These are phyloP conservation scores for Pilatotrama ljubarskyi DNA, from an alignment of 768 basidiomycete genomes.

Conservation along the genomic window DNA sequence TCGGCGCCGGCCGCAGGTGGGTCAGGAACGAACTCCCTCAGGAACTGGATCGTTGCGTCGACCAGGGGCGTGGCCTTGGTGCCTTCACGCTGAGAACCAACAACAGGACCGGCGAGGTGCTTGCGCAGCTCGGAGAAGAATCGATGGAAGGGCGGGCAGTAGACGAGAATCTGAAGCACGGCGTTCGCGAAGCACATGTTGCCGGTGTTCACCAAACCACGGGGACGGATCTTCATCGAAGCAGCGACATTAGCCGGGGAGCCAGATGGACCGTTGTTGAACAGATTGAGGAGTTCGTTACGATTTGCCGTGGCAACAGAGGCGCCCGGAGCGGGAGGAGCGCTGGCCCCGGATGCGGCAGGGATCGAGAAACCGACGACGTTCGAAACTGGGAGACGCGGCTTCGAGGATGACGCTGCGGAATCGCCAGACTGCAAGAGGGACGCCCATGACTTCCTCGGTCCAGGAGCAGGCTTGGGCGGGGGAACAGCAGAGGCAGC, in stretches of 20 bases:
- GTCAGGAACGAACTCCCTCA: slow-evolving; percentile 66
- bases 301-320: slow-evolving; percentile 36
- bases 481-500: slow-evolving; percentile 14
- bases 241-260: slow-evolving; percentile 10
- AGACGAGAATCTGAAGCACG: slow-evolving; percentile 87
- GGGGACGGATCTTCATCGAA: slow-evolving; percentile 48
- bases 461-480: slow-evolving; percentile 19
- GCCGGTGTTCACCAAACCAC: slow-evolving; percentile 90
- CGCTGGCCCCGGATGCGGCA: slow-evolving; percentile 21
- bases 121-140: slow-evolving; percentile 73
- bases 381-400: slow-evolving; percentile 64
- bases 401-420: slow-evolving; percentile 39
- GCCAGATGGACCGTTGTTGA: slow-evolving; percentile 42
- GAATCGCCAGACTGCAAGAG: slow-evolving; percentile 54
- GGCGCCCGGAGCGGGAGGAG: slow-evolving; percentile 25
- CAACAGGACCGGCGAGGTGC: slow-evolving; percentile 41
- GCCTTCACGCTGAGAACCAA: slow-evolving; percentile 32
- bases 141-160: slow-evolving; percentile 82
- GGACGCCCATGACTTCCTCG: slow-evolving; percentile 78
- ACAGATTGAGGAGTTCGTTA: slow-evolving; percentile 53
- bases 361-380: slow-evolving; percentile 77
- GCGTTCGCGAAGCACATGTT: slow-evolving; percentile 99
- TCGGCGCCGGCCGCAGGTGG: slow-evolving; percentile 24
- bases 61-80: slow-evolving; percentile 54
- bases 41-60: slow-evolving; percentile 68